Evolutionary conservation across 495 filamentous ascomycete species (phyloP).

Genomic region (Aspergillus mulundensis): DNA sequence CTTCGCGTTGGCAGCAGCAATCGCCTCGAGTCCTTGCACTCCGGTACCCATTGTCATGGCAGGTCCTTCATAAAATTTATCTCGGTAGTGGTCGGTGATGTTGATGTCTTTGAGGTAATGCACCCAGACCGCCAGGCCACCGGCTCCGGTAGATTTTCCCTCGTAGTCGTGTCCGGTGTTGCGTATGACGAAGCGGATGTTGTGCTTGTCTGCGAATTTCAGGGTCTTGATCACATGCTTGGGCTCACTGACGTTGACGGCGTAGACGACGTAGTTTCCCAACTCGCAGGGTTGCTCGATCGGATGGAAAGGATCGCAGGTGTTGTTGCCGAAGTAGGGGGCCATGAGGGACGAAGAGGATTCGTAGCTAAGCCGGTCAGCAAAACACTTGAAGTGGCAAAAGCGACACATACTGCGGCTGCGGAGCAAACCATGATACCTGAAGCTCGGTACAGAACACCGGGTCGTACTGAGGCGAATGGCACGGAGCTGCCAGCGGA

Average conservation of each 20-base stretch:
- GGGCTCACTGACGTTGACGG: conserved; percentile 31
- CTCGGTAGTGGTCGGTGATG: conserved; percentile 32
- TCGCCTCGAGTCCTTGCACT: conserved; percentile 45
- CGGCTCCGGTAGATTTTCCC: conserved; percentile 50
- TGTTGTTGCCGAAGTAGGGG: conserved; percentile 24
- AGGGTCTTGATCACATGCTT: conserved; percentile 24
- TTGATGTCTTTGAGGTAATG: conserved; percentile 32
- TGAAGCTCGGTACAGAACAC: not conserved
- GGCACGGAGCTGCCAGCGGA: conserved; percentile 17
- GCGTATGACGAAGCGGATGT: conserved; percentile 56
- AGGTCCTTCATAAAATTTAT: conserved; percentile 39
- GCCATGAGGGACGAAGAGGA: too few relatives aligned
- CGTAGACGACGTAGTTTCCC: conserved; percentile 45
- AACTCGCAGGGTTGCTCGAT: conserved; percentile 16
- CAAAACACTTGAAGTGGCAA: too few relatives aligned
- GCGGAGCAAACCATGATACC: conserved; percentile 20
- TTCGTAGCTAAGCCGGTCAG: too few relatives aligned
- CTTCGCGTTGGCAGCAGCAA: conserved; percentile 33
- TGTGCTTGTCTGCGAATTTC: conserved; percentile 48
- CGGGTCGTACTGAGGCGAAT: conserved; percentile 15
- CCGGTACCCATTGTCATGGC: conserved; percentile 54
- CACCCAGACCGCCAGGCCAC: conserved; percentile 50
- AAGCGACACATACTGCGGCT: not conserved
- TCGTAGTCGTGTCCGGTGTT: conserved; percentile 57
- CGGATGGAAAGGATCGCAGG: conserved; percentile 53